phyloP scores from a whole-genome alignment of 495 filamentous ascomycete genomes.

The Lophium mytilinum region DNA sequence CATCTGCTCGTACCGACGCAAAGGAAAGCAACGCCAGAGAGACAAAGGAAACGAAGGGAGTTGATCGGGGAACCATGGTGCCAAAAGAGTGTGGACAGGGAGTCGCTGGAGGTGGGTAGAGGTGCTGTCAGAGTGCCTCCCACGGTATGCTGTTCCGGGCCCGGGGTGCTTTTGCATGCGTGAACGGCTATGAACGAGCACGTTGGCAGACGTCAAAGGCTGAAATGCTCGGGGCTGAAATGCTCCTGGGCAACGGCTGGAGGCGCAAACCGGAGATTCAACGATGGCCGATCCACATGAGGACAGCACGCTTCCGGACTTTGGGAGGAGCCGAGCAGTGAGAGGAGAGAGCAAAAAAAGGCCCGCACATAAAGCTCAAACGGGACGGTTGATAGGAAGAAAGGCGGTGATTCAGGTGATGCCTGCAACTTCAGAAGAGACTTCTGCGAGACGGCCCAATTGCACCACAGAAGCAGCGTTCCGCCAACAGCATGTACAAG shows the following conservation, averaged over 20 bases:
- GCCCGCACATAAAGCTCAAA: background rate
- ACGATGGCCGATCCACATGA: background rate
- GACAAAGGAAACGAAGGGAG: constrained; percentile 3
- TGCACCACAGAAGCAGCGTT: no score
- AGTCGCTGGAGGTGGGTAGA: background rate
- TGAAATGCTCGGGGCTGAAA: background rate
- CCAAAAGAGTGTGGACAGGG: constrained; percentile 5
- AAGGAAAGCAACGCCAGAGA: background rate
- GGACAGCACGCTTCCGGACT: background rate
- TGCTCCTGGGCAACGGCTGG: no score
- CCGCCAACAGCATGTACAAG: no score
- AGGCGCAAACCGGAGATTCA: background rate
- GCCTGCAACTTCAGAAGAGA: no score
- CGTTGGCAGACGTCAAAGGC: background rate
- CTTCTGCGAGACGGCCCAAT: no score
- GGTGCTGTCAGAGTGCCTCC: background rate
- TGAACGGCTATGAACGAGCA: background rate
- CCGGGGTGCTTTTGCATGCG: background rate
- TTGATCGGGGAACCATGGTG: constrained; percentile 2
- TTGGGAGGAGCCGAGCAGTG: background rate
- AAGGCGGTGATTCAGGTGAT: background rate
- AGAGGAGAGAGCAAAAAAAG: background rate
- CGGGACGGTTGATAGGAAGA: background rate
- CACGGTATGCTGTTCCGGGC: background rate
- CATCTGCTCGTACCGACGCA: constrained; percentile 5